A percentile compares a stretch with the other conserved stretches of the same genome.
These are phyloP conservation scores for Diplosphaera chodatii DNA, from an alignment of 139 green algal species.

Conservation along the genomic window DNA sequence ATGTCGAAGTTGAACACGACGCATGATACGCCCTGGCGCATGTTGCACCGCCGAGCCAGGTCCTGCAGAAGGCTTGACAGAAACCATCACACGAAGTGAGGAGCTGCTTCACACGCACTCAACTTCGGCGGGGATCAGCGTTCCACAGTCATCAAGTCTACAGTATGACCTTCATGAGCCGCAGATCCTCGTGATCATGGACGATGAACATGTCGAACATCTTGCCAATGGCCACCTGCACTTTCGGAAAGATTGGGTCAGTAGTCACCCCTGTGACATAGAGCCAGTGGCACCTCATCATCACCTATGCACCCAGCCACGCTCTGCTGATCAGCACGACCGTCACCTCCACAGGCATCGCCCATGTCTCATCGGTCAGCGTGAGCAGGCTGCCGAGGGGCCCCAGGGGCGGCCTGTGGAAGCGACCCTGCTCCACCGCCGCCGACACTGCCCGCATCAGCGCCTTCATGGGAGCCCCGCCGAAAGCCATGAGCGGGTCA, in stretches of 20 bases:
- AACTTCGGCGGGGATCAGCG: too few relatives aligned
- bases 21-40: background rate
- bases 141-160: too few relatives aligned
- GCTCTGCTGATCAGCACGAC: too few relatives aligned
- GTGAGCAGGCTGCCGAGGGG: slow-evolving; percentile 12
- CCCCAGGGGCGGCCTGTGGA: slow-evolving; percentile 5
- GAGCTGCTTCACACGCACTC: too few relatives aligned
- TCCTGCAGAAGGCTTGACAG: background rate
- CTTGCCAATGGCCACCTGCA: slow-evolving; percentile 1
- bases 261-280: too few relatives aligned
- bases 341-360: slow-evolving; percentile 6
- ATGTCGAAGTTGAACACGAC: slow-evolving; percentile 10
- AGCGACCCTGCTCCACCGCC: background rate
- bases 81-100: too few relatives aligned
- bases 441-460: slow-evolving; percentile 2
- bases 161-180: background rate
- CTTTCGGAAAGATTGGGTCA: too few relatives aligned
- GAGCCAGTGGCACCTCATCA: too few relatives aligned
- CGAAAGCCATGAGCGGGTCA: background rate
- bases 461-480: background rate
- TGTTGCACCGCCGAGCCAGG: background rate
- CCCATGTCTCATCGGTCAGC: slow-evolving; percentile 15
- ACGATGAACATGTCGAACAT: slow-evolving; percentile 10
- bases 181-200: slow-evolving; percentile 4
- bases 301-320: too few relatives aligned